Evolutionary conservation across 495 filamentous ascomycete species (phyloP).

Genomic region (Aspergillus baeticus): DNA sequence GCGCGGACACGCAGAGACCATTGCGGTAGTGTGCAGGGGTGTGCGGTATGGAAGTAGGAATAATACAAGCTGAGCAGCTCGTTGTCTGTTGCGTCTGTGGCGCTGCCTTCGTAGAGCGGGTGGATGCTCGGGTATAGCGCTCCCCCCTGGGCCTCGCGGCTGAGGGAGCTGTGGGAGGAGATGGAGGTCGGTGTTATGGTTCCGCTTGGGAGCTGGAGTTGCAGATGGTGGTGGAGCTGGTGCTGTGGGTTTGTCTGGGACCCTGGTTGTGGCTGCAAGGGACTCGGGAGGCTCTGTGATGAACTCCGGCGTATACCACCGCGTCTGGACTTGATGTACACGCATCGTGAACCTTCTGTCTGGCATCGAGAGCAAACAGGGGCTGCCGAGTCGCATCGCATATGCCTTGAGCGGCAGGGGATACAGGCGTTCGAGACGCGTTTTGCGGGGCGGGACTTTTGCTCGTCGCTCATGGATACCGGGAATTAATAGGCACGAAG

Average conservation of each 20-base stretch:
- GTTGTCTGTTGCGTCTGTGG: constrained; percentile 32
- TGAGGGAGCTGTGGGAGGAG: no score
- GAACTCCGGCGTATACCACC: constrained; percentile 10
- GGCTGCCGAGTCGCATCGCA: constrained; percentile 22
- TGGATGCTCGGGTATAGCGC: no score
- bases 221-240: no score
- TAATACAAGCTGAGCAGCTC: constrained; percentile 31
- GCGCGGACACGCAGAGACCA: constrained; percentile 15
- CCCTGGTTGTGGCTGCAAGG: no score
- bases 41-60: constrained; percentile 42
- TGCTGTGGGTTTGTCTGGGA: no score
- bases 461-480: no score
- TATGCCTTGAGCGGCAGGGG: constrained; percentile 23
- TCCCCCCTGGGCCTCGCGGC: no score
- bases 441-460: background rate
- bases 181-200: no score
- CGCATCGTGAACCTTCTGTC: constrained; percentile 18
- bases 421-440: constrained; percentile 20
- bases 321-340: constrained; percentile 21
- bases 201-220: no score
- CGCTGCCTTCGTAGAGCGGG: constrained; percentile 19
- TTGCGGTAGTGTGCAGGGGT: constrained; percentile 28
- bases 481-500: no score
- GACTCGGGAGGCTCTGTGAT: no score
- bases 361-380: constrained; percentile 22